phyloP scores from a whole-genome alignment of 306 rosid genomes.

The Senna siamea region DNA sequence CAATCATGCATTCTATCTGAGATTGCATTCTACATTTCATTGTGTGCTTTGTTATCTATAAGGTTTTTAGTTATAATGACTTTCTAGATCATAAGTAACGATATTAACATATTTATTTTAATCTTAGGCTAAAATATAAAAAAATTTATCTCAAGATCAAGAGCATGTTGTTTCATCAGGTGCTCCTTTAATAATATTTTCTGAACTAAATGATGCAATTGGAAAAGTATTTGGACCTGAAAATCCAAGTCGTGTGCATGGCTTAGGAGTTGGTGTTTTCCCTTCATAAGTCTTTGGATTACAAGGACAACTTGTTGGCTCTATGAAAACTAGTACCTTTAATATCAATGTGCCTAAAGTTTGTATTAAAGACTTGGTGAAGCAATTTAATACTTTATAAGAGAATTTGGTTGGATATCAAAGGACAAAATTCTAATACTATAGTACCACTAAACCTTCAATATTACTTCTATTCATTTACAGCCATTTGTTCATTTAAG shows the following conservation, averaged over 20 bases:
- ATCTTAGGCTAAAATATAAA: not conserved
- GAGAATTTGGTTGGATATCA: not conserved
- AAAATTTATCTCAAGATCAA: not conserved
- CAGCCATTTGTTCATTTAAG: too few relatives aligned
- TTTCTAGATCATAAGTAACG: too few relatives aligned
- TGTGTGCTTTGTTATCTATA: too few relatives aligned
- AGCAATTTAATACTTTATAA: not conserved
- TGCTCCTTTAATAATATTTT: not conserved
- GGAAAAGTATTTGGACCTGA: constrained; percentile 6
- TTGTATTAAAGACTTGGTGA: not conserved
- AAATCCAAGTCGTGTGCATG: not conserved
- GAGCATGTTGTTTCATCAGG: not conserved
- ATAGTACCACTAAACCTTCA: too few relatives aligned
- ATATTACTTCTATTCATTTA: too few relatives aligned
- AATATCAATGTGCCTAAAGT: not conserved
- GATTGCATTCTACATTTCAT: too few relatives aligned
- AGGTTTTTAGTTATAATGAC: too few relatives aligned
- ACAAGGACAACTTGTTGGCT: not conserved
- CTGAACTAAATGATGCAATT: not conserved
- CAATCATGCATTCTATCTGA: too few relatives aligned
- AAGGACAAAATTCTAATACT: too few relatives aligned
- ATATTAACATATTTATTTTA: too few relatives aligned
- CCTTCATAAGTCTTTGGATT: not conserved
- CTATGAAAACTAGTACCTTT: too few relatives aligned
- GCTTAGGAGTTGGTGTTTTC: not conserved